Evolutionary conservation across 805 yeast genomes (phyloP).

Genomic region (Saccharomycopsis capsularis): DNA sequence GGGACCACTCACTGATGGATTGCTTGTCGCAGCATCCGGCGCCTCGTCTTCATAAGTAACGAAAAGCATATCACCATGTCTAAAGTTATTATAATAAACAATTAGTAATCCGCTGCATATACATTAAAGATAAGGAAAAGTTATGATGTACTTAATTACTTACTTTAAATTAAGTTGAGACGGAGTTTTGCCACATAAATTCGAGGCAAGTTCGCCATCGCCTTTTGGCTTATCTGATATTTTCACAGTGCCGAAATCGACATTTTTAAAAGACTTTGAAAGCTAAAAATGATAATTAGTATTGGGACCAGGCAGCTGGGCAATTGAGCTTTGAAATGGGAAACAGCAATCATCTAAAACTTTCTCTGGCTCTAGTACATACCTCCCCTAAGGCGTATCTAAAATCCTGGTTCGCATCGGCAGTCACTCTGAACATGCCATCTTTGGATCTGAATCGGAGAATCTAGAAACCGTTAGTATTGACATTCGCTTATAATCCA

Average conservation of each 20-base stretch:
- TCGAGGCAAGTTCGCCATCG: slow-evolving; percentile 35
- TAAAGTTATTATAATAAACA: too few relatives aligned
- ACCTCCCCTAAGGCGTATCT: slow-evolving; percentile 37
- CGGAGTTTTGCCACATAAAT: slow-evolving; percentile 32
- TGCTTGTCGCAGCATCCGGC: background rate
- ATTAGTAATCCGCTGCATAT: slow-evolving; percentile 28
- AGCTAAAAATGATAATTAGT: slow-evolving; percentile 20
- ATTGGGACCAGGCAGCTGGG: background rate
- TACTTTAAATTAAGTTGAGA: slow-evolving; percentile 31
- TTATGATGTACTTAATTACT: too few relatives aligned
- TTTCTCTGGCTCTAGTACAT: slow-evolving; percentile 14
- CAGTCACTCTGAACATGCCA: slow-evolving; percentile 68
- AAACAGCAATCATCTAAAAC: background rate
- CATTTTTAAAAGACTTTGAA: slow-evolving; percentile 30
- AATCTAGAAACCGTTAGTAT: slow-evolving; percentile 35
- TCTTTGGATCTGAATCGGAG: slow-evolving; percentile 77
- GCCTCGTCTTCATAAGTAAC: slow-evolving; percentile 30
- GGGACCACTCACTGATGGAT: background rate
- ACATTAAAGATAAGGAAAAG: slow-evolving; percentile 15
- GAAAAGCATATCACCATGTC: slow-evolving; percentile 54
- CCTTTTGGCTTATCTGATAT: slow-evolving; percentile 43
- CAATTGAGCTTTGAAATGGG: too few relatives aligned
- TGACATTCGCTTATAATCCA: too few relatives aligned
- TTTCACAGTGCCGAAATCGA: slow-evolving; percentile 28
- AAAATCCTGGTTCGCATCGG: slow-evolving; percentile 41